Evolutionary conservation across 1,139 yeast genomes (phyloP), one percentile per base, ranked within the genome.

Genomic region (Lodderomyces jiufengensis): DNA sequence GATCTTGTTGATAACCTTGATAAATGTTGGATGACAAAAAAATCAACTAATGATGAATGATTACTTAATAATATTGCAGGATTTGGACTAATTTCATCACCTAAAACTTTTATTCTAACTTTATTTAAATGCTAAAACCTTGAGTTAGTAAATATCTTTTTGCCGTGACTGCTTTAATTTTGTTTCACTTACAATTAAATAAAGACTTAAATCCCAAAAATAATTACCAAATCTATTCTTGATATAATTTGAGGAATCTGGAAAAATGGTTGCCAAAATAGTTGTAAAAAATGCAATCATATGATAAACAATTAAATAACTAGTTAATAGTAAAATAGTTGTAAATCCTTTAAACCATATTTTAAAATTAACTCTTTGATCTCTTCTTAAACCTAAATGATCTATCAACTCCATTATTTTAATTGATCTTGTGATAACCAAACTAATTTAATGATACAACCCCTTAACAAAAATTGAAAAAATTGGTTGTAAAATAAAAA

Each of bases 21-120:
- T 32, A 80, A 51, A 32, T 64, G 60, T 3, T 69, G 67, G 32
- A 80, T 53, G 0, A 76, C 58, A 9, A 77, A 52, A 49, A 75
- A 72, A 49, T 81, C 88, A 0, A 71, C 68, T 11, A 75, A 46
- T 1, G 84, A 76, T 29, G 55, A 61, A 50, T 81, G 88, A 46
- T 81, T 81, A 38, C 74, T 54, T 5, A 76, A 49, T 13, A 76
- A 44, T 3, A 76, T 43, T 0, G 80, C 76, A 11, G 76, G 67
- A 26, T 71, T 78, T 8, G 63, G 42, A 26, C 60, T 67, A 16
- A 74, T 42, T 2, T 46, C 35, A 42, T 74, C 80, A 1, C 81
- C 81, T 4, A 57, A 40, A 1, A 75, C 39, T 15, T 55, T 51
- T 15, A 74, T 48, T 10, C 55, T 48, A 9, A 73, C 66, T 5